A percentile compares a stretch with the other conserved stretches of the same genome.
Evolutionary conservation across 2,329 filamentous ascomycete genomes (phyloP).

Genomic region (Pseudogymnoascus sp.): DNA sequence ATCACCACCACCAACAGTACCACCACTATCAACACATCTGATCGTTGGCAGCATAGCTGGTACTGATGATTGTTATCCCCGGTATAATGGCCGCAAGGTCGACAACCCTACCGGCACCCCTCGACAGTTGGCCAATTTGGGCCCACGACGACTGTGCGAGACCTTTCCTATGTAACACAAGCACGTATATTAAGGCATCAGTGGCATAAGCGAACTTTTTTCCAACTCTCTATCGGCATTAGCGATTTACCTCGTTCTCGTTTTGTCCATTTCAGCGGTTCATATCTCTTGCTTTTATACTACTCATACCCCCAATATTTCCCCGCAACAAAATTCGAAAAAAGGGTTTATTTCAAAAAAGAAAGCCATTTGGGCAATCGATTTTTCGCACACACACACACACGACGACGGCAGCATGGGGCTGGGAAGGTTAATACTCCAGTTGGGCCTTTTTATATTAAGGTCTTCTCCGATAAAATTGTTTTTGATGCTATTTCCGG

Average conservation of each 20-base stretch:
- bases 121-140: slow-evolving; percentile 11
- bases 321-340: not conserved
- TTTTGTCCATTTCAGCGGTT: slow-evolving; percentile 25
- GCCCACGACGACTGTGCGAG: not conserved
- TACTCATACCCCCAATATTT: slow-evolving; percentile 4
- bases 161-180: slow-evolving; percentile 26
- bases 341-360: not conserved
- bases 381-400: not conserved
- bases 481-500: not conserved
- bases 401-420: not conserved
- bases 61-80: not conserved
- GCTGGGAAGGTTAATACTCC: not conserved
- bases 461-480: slow-evolving; percentile 5
- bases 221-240: slow-evolving; percentile 38
- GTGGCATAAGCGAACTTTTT: slow-evolving; percentile 13
- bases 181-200: slow-evolving; percentile 18
- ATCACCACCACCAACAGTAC: slow-evolving; percentile 36
- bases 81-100: slow-evolving; percentile 5
- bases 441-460: not conserved
- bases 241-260: slow-evolving; percentile 36
- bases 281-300: slow-evolving; percentile 10
- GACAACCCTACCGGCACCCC: not conserved
- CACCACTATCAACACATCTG: slow-evolving; percentile 38
- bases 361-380: not conserved
- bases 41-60: slow-evolving; percentile 18